Conservation (phyloP, 345 rosid species). For the Schrenkiella parvula region DNA sequence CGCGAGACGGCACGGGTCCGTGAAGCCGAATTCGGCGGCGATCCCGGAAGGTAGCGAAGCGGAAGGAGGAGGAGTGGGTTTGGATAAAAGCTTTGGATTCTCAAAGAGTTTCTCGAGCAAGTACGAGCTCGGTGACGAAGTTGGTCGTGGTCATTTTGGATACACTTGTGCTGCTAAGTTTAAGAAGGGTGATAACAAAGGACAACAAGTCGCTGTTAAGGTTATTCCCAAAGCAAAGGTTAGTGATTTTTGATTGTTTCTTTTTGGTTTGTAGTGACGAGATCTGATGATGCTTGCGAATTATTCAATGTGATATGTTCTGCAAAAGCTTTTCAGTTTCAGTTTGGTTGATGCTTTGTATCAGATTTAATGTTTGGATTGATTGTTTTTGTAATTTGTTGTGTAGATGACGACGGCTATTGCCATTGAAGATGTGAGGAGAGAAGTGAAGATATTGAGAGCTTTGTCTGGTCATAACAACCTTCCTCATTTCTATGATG, state of each 20-base stretch:
- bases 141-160: conserved; percentile 96
- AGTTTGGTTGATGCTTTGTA: not conserved
- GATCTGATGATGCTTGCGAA: conserved; percentile 20
- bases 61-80: conserved; percentile 42
- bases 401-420: conserved; percentile 94
- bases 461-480: conserved; percentile 85
- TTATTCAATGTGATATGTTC: not conserved
- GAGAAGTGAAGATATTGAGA: conserved; percentile 88
- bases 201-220: conserved; percentile 90
- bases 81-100: conserved; percentile 87
- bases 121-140: conserved; percentile 83
- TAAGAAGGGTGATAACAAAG: conserved; percentile 89
- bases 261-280: not conserved
- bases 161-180: conserved; percentile 88
- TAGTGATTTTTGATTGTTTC: not conserved
- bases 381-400: conserved; percentile 10
- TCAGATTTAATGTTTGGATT: not conserved
- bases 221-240: conserved; percentile 93
- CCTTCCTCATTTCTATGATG: conserved; percentile 82
- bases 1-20: conserved; percentile 62
- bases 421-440: conserved; percentile 96
- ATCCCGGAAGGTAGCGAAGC: conserved; percentile 67
- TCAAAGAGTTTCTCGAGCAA: conserved; percentile 69
- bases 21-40: conserved; percentile 54
- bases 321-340: conserved; percentile 5